Base-by-base conservation (phyloP, 2,329 filamentous ascomycete genomes). In the Paecilomyces niveus region DNA sequence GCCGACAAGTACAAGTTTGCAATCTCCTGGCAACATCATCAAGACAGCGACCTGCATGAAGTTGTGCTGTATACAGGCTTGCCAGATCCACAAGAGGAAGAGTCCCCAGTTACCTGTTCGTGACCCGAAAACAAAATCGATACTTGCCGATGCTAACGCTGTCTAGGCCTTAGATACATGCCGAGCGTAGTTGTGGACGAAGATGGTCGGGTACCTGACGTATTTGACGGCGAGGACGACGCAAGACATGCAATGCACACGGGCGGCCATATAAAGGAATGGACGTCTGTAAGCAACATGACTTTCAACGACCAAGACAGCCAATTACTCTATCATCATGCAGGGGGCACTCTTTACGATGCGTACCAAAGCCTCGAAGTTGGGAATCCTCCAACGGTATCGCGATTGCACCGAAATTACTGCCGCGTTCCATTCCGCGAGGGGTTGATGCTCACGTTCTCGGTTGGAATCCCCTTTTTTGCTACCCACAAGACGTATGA, bases 381-480 rank as follows among this genome's bases (percentile, higher is more conserved):
- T n/a, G 35, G 15, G 15, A 53, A 54, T 2, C 32, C 53, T n/a
- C 63, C 66, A n/a, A 62, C 35, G 26, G 32, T 63, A 26, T 61
- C 49, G 26, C 56, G 35, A n/a, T 45, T 51, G 21, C 24, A 62
- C 52, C 55, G 56, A 8, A 73, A 72, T 53, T 59, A 58, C 21
- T 67, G 64, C 50, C 59, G 55, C 15, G 68, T 71, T 15, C 54
- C 54, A 56, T 72, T 70, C 50, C 64, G 65, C 1, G 55, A 63
- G 15, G 61, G 58, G 1, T 57, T 70, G 9, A 62, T 59, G 11
- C 68, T 75, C 33, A 58, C 58, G 5, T 76, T 77, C 62, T 67
- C 69, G 2, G 71, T 77, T 26, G 73, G 60, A 6, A 71, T 76
- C 8, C 75, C 75, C 0, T 77, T 78, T 59, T 77, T 68, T 61